Evolutionary conservation across 371 early-diverging fungal species (phyloP).

Genomic region (Synchytrium microbalum): DNA sequence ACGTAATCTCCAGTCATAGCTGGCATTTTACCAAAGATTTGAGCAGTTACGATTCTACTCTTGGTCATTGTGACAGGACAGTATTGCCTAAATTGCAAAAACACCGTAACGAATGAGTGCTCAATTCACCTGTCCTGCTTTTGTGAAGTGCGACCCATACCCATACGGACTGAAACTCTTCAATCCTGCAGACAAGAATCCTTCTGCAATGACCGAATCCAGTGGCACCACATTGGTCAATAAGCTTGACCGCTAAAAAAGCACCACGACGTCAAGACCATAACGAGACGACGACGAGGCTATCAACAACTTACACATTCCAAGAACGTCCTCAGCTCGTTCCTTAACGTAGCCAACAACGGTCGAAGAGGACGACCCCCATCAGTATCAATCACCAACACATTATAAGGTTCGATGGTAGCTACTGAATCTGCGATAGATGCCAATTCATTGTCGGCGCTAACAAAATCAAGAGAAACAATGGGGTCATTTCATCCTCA

Average conservation of each 20-base stretch:
- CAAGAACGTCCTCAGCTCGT: conserved; percentile 16
- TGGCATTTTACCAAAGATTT: conserved; percentile 27
- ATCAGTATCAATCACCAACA: conserved; percentile 30
- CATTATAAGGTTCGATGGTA: conserved; percentile 21
- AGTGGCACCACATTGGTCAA: conserved; percentile 27
- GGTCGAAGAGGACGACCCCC: conserved; percentile 26
- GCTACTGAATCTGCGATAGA: conserved; percentile 22
- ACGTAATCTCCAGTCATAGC: conserved; percentile 29
- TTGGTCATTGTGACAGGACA: conserved; percentile 34
- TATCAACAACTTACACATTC: conserved; percentile 23
- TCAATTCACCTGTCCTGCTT: no score
- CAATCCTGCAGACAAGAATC: conserved; percentile 28
- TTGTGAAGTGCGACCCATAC: conserved; percentile 11
- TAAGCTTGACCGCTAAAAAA: conserved; percentile 24
- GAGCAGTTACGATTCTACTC: conserved; percentile 9
- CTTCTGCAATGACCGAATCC: conserved; percentile 25
- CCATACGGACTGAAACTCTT: conserved; percentile 32
- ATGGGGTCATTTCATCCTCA: conserved; percentile 6
- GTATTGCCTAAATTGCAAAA: conserved; percentile 15
- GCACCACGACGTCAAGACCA: not conserved
- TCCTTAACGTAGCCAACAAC: conserved; percentile 18
- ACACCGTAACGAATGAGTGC: not conserved
- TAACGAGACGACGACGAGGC: not conserved
- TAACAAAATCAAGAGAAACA: conserved; percentile 5
- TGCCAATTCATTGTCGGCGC: conserved; percentile 30